Base-by-base conservation (phyloP, 768 basidiomycete genomes). In the Psilocybe cubensis region DNA sequence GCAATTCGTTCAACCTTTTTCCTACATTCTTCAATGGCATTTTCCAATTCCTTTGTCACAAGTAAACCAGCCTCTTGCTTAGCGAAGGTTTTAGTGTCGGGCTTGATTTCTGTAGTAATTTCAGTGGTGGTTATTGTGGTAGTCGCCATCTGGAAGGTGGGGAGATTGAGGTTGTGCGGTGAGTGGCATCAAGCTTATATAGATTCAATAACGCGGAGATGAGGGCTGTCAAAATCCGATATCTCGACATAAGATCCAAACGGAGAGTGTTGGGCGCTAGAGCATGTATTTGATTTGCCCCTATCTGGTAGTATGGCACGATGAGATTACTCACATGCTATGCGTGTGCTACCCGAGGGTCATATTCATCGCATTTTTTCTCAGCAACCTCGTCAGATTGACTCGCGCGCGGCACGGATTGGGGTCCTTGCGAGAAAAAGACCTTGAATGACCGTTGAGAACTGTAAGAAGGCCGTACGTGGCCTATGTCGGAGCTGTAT, bases 21-120 rank as follows among this genome's bases (percentile, higher is more conserved):
- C 52, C 73, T 75, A 59, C 83, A 83, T 24, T 79, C 73, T 18
- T 70, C 72, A 17, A 81, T 73, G 12, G 81, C 83, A 49, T 77
- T 79, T 42, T 82, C 73, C 2, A 84, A 70, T 59, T 83, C 81
- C 3, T 69, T 72, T 0, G 80, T 82, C 2, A 84, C 81, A 0
- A 82, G 71, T 12, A 83, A 62, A 6, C 82, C 79, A n/a, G 76
- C 74, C 44, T 70, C 65, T n/a, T 72, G 60, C 57, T 81, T 69
- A 42, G 23, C 28, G 17, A 31, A 44, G 43, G 12, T 60, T 65
- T 47, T 54, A 29, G 53, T 25, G 27, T 48, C 27, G 10, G 46
- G 14, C 4, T 48, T 28, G 5, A 18, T 27, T 7, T 38, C 28
- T 7, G 29, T 45, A 14, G 35, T 52, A 1, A 24, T 52, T 35